These are phyloP conservation scores for Ceratocystis eucalypticola DNA, from an alignment of 2,329 filamentous ascomycete species.

Conservation along the genomic window DNA sequence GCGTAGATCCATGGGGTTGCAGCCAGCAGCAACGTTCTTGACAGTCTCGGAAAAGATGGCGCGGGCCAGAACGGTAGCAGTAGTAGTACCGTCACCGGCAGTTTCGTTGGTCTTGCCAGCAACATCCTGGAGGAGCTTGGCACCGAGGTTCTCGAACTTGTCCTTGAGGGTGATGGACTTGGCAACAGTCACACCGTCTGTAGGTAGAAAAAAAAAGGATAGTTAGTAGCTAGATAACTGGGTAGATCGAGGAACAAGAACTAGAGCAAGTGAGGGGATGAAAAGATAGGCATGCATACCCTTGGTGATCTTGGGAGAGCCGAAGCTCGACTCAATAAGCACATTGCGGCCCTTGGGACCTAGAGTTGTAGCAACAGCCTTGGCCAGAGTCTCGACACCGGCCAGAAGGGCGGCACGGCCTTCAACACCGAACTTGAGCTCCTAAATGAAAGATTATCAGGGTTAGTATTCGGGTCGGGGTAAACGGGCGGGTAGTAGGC, in stretches of 20 bases:
- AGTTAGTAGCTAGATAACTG: conserved; percentile 21
- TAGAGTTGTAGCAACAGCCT: conserved; percentile 87
- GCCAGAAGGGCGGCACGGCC: conserved; percentile 75
- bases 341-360: conserved; percentile 98
- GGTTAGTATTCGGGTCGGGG: not conserved
- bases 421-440: conserved; percentile 97
- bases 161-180: conserved; percentile 88
- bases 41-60: conserved; percentile 99
- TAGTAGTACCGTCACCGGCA: conserved; percentile 96
- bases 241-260: not conserved
- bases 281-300: conserved; percentile 40
- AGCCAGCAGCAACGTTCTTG: conserved; percentile 98
- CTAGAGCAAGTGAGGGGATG: not conserved
- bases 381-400: conserved; percentile 93
- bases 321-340: conserved; percentile 94
- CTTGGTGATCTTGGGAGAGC: conserved; percentile 99
- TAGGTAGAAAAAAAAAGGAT: not conserved
- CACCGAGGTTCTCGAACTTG: conserved; percentile 99
- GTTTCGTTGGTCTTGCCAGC: conserved; percentile 99
- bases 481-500: not conserved
- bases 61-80: conserved; percentile 88
- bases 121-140: conserved; percentile 90
- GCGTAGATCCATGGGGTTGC: conserved; percentile 98
- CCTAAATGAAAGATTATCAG: conserved; percentile 38
- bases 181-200: conserved; percentile 79